phyloP scores from a whole-genome alignment of 371 early-diverging fungal species.

The Mucor velutinosus region DNA sequence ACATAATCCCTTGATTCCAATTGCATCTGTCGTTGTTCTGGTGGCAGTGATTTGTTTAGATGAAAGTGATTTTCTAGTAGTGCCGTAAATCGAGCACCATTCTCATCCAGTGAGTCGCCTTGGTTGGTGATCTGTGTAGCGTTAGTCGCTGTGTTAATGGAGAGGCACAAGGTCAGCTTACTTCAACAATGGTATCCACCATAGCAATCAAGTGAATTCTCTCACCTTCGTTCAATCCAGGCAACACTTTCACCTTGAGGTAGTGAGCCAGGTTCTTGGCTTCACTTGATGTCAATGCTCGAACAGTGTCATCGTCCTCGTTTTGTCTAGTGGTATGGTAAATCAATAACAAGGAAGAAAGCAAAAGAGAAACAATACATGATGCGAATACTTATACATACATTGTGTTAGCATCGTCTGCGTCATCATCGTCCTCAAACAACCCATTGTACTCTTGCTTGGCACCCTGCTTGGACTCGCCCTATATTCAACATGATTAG shows the following conservation, averaged over 20 bases:
- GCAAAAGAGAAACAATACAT: not conserved
- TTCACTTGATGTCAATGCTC: constrained; percentile 36
- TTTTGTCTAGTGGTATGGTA: not conserved
- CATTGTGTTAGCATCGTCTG: not conserved
- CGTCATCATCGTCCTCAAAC: constrained; percentile 37
- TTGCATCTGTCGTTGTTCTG: constrained; percentile 35
- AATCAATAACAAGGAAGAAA: not conserved
- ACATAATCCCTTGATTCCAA: constrained; percentile 74
- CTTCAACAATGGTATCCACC: constrained; percentile 65
- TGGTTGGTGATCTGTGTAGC: constrained; percentile 63
- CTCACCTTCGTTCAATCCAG: constrained; percentile 45
- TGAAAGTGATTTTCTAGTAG: constrained; percentile 72
- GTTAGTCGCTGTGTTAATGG: not conserved
- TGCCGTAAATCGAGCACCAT: constrained; percentile 84
- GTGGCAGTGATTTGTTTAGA: constrained; percentile 49
- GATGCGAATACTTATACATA: not conserved
- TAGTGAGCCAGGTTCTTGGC: constrained; percentile 34
- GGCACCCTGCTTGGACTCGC: not conserved
- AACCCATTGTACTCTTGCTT: constrained; percentile 31
- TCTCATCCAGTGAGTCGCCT: constrained; percentile 81
- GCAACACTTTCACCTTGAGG: constrained; percentile 48
- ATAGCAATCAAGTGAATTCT: constrained; percentile 59
- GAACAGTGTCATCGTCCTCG: constrained; percentile 30
- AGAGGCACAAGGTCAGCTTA: constrained; percentile 18
- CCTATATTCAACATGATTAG: not conserved